Percentiles rank a stretch among this genome's conserved stretches.
phyloP scores from a whole-genome alignment of 2,329 filamentous ascomycete genomes.

The Talaromyces sp. region DNA sequence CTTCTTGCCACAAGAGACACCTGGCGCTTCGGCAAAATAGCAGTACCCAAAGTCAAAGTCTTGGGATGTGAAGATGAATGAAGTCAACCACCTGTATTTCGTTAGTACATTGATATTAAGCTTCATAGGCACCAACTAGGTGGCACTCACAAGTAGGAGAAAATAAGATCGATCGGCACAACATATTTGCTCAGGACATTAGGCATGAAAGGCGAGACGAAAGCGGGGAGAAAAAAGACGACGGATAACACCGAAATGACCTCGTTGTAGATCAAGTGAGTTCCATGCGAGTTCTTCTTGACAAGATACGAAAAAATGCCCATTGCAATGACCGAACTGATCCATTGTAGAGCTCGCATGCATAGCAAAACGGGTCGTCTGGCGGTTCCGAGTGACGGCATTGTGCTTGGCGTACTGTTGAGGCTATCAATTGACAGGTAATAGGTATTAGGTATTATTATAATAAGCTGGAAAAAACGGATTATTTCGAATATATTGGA shows the following conservation, averaged over 20 bases:
- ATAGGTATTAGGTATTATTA: background rate
- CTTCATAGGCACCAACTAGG: too few relatives aligned
- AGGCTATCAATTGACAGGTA: background rate
- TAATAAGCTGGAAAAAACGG: background rate
- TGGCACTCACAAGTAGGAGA: conserved; percentile 43
- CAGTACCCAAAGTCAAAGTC: conserved; percentile 37
- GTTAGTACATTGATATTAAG: conserved; percentile 3
- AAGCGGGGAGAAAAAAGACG: conserved; percentile 39
- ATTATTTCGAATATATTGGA: background rate
- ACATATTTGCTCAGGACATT: conserved; percentile 31
- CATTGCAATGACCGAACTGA: conserved; percentile 36
- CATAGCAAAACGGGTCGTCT: conserved; percentile 26
- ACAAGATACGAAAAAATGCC: conserved; percentile 38
- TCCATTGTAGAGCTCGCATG: conserved; percentile 31
- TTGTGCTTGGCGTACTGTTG: background rate
- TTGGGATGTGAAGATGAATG: conserved; percentile 44
- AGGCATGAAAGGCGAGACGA: conserved; percentile 37
- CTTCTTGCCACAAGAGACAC: conserved; percentile 32
- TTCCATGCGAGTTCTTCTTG: conserved; percentile 23
- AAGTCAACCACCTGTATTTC: conserved; percentile 38
- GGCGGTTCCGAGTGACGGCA: background rate
- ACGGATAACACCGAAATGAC: conserved; percentile 37
- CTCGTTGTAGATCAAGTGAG: conserved; percentile 34
- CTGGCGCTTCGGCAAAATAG: conserved; percentile 25
- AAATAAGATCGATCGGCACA: conserved; percentile 38